phyloP scores from a whole-genome alignment of 2,329 filamentous ascomycete species.

The Sporothrix pseudoabietina region DNA sequence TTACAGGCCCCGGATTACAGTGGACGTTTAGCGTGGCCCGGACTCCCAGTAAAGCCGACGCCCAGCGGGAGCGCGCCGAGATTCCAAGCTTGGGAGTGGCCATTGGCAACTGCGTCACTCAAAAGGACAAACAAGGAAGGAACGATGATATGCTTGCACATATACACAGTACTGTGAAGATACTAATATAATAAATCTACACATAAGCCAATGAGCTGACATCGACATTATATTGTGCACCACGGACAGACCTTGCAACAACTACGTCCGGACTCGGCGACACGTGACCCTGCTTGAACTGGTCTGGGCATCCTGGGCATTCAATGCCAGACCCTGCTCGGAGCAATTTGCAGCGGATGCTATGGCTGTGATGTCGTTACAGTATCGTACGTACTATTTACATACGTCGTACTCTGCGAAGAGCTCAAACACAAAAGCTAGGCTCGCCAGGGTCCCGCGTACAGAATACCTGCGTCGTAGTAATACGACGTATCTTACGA shows the following conservation, averaged over 20 bases:
- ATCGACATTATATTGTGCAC: neutral
- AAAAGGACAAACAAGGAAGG: neutral
- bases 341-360: conserved; percentile 3
- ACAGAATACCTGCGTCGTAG: neutral
- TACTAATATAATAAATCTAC: no score
- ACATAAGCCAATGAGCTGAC: neutral
- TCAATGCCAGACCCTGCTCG: neutral
- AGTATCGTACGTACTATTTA: no score
- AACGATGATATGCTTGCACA: neutral
- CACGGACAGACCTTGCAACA: neutral
- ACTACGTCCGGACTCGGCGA: neutral
- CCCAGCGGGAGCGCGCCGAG: neutral
- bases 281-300: neutral
- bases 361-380: neutral
- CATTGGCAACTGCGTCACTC: neutral
- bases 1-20: conserved; percentile 12
- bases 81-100: neutral
- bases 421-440: no score
- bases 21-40: conserved; percentile 7
- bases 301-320: neutral
- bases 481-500: no score
- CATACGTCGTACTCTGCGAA: no score
- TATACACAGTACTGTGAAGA: no score
- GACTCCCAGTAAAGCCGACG: conserved; percentile 8
- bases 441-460: neutral